Conservation (phyloP, 75 land plant genomes). For the Selaginella tamariscina region DNA sequence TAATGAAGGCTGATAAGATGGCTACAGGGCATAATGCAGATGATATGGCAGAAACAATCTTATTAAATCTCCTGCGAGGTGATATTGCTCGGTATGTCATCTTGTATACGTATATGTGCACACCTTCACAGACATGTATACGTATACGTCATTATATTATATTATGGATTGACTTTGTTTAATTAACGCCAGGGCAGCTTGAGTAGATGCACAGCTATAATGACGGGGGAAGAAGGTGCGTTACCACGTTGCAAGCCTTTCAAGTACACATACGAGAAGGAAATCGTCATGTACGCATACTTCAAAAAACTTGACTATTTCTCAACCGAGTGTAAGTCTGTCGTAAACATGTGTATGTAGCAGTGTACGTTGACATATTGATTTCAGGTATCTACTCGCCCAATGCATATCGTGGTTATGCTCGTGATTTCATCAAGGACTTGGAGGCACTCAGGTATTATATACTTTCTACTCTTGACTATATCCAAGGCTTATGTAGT, state of each 20-base stretch:
- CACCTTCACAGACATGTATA: too few species aligned
- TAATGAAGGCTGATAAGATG: conserved; percentile 78
- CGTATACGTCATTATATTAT: too few species aligned
- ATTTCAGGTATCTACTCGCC: conserved; percentile 94
- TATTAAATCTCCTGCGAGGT: conserved; percentile 86
- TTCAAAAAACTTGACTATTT: conserved; percentile 98
- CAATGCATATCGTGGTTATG: conserved; percentile 97
- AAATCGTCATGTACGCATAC: conserved; percentile 99
- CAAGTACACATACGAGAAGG: conserved; percentile 96
- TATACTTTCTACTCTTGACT: neutral
- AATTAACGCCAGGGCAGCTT: conserved; percentile 37
- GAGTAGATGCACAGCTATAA: conserved; percentile 77
- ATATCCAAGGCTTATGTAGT: too few species aligned
- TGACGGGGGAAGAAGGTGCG: conserved; percentile 98
- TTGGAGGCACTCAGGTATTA: conserved; percentile 74
- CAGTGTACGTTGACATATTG: neutral
- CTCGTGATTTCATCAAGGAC: conserved; percentile 96
- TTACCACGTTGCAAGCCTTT: conserved; percentile 99
- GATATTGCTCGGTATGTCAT: conserved; percentile 88
- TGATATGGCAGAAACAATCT: conserved; percentile 97
- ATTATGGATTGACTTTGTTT: too few species aligned
- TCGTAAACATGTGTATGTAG: neutral
- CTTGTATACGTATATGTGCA: too few species aligned
- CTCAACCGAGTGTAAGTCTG: conserved; percentile 88
- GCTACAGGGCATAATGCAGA: conserved; percentile 99